These are phyloP conservation scores for Halophytophthora batemanensis DNA, from an alignment of 352 stramenopile genomes.

Conservation along the genomic window DNA sequence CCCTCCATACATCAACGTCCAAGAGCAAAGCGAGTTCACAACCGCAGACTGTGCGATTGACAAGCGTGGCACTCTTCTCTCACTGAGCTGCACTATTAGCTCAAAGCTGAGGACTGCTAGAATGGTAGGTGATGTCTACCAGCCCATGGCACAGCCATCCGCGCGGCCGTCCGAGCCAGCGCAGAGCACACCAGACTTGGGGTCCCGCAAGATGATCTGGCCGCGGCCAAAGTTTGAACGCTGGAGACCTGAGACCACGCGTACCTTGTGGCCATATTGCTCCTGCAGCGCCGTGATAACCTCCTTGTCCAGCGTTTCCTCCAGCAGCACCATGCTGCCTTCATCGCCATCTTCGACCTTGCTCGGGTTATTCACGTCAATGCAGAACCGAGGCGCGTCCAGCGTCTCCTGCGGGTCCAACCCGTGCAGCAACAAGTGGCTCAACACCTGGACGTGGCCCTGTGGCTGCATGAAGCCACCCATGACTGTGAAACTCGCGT, in stretches of 20 bases:
- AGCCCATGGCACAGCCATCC: constrained; percentile 93
- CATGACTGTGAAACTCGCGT: constrained; percentile 91
- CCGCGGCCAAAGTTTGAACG: constrained; percentile 68
- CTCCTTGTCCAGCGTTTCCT: constrained; percentile 68
- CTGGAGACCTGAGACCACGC: constrained; percentile 23
- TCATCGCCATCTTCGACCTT: constrained; percentile 39
- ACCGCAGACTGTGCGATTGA: too few species aligned
- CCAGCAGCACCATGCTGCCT: constrained; percentile 77
- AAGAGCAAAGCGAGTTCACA: too few species aligned
- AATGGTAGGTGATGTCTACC: constrained; percentile 21
- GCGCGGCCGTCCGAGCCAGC: constrained; percentile 93
- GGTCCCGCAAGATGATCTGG: constrained; percentile 85
- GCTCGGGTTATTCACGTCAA: constrained; percentile 61
- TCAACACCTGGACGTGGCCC: constrained; percentile 94
- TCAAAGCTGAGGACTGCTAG: too few species aligned
- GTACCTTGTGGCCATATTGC: constrained; percentile 72
- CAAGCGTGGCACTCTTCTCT: too few species aligned
- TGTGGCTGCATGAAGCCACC: constrained; percentile 96
- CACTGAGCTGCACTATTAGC: too few species aligned
- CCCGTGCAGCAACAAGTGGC: constrained; percentile 81
- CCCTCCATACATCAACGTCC: too few species aligned
- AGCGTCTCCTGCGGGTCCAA: constrained; percentile 90
- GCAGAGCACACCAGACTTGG: constrained; percentile 87
- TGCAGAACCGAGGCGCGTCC: constrained; percentile 93
- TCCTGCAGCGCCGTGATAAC: constrained; percentile 69